phyloP scores from a whole-genome alignment of 2,329 filamentous ascomycete species.

The Talaromyces rugulosus region DNA sequence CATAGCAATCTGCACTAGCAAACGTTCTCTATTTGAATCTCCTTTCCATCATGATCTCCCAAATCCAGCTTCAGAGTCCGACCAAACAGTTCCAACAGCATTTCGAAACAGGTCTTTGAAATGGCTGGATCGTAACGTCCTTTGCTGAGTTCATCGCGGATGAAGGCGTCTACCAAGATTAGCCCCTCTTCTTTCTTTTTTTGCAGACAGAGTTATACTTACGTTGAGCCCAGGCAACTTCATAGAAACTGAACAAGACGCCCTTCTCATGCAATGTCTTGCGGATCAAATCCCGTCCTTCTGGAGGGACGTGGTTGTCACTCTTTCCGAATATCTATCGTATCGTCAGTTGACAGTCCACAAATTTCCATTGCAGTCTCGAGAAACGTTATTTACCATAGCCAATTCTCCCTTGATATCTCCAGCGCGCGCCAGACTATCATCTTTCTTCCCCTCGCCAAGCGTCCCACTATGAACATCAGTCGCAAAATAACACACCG shows the following conservation, averaged over 20 bases:
- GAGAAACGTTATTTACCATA: conserved; percentile 51
- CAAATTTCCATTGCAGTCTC: background rate
- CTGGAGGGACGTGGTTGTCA: conserved; percentile 83
- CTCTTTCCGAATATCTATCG: conserved; percentile 76
- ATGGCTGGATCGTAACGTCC: conserved; percentile 89
- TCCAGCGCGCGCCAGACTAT: conserved; percentile 56
- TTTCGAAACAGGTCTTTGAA: conserved; percentile 83
- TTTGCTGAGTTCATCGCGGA: conserved; percentile 87
- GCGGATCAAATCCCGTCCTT: conserved; percentile 77
- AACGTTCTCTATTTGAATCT: conserved; percentile 65
- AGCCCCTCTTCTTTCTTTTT: conserved; percentile 7
- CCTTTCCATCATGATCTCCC: conserved; percentile 54
- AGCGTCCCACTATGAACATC: conserved; percentile 80
- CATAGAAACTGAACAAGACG: conserved; percentile 74
- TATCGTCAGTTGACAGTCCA: background rate
- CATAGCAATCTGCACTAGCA: conserved; percentile 46
- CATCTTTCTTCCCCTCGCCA: conserved; percentile 62
- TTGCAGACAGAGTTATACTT: conserved; percentile 25
- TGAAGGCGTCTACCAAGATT: conserved; percentile 66
- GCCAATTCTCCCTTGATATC: conserved; percentile 75
- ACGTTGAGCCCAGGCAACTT: conserved; percentile 88
- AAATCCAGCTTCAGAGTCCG: conserved; percentile 74
- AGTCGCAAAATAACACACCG: conserved; percentile 86
- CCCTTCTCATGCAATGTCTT: conserved; percentile 74
- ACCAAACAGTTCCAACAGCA: conserved; percentile 80